Percentiles rank a stretch among this genome's conserved stretches.
phyloP scores from a whole-genome alignment of 2,329 filamentous ascomycete species.

The Eutypa lata region DNA sequence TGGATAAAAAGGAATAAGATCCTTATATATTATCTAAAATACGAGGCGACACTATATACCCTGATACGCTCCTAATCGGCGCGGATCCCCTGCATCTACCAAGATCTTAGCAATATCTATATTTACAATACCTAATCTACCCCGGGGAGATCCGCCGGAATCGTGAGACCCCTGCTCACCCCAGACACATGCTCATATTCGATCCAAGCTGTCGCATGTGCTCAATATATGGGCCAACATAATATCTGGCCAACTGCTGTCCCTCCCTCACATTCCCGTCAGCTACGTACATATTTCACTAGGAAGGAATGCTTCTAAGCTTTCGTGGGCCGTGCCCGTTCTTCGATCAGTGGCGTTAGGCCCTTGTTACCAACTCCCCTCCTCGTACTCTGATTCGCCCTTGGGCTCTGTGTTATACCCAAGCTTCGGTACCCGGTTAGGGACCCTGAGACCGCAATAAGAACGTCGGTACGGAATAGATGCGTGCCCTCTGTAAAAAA shows the following conservation, averaged over 20 bases:
- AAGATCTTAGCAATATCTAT: neutral
- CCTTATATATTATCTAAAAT: neutral
- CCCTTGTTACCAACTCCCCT: neutral
- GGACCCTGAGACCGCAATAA: conserved; percentile 4
- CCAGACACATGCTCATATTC: neutral
- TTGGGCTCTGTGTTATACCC: conserved; percentile 3
- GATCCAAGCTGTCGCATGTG: neutral
- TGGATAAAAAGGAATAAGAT: neutral
- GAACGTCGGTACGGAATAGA: conserved; percentile 5
- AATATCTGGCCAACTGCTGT: neutral
- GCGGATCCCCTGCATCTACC: neutral
- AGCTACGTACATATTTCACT: neutral
- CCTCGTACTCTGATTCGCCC: conserved; percentile 8
- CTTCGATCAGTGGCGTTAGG: neutral
- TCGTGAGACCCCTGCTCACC: neutral
- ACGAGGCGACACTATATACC: neutral
- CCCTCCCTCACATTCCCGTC: neutral
- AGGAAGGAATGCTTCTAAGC: neutral
- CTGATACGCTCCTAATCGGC: neutral
- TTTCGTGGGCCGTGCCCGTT: neutral
- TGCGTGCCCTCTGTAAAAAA: neutral
- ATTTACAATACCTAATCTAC: neutral
- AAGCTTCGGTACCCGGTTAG: conserved; percentile 5
- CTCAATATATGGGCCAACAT: neutral
- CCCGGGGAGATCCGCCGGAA: neutral